These are phyloP conservation scores for Wickerhamomyces sp. DNA, from an alignment of 1,139 yeast species.

Conservation along the genomic window DNA sequence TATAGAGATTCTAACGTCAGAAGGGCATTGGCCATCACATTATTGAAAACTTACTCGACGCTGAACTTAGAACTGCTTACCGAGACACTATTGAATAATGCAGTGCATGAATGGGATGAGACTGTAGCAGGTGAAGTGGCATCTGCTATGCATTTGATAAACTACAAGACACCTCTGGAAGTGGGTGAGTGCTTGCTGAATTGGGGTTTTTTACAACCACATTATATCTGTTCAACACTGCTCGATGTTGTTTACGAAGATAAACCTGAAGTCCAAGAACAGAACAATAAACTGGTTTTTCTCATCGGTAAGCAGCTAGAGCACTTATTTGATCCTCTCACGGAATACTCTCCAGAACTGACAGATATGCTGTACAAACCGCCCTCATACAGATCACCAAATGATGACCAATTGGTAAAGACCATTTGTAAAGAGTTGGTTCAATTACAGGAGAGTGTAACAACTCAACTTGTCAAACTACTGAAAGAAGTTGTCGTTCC, in stretches of 20 bases:
- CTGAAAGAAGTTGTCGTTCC: conserved; percentile 78
- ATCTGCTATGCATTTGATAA: conserved; percentile 49
- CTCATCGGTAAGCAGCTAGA: conserved; percentile 81
- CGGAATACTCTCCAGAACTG: conserved; percentile 88
- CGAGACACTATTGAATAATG: conserved; percentile 13
- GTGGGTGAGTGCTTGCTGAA: conserved; percentile 47
- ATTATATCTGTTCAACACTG: conserved; percentile 47
- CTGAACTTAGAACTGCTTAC: conserved; percentile 29
- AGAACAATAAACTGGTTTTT: conserved; percentile 69
- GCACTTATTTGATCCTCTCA: conserved; percentile 80
- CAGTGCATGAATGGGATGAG: conserved; percentile 48
- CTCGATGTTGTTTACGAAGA: conserved; percentile 74
- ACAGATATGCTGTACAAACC: conserved; percentile 59
- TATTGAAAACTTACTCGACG: conserved; percentile 61
- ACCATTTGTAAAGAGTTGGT: conserved; percentile 64
- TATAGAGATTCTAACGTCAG: conserved; percentile 57
- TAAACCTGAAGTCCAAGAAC: conserved; percentile 43
- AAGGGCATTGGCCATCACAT: conserved; percentile 70
- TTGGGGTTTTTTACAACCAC: conserved; percentile 58
- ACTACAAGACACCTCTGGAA: conserved; percentile 44
- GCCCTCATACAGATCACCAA: conserved; percentile 19
- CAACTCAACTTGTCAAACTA: conserved; percentile 65
- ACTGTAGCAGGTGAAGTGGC: conserved; percentile 78
- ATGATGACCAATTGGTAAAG: conserved; percentile 30
- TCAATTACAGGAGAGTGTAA: conserved; percentile 65